A percentile compares a stretch with the other conserved stretches of the same genome.
Conservation (phyloP, 164 flowering plant genomes). For the Vitis rupestris region DNA sequence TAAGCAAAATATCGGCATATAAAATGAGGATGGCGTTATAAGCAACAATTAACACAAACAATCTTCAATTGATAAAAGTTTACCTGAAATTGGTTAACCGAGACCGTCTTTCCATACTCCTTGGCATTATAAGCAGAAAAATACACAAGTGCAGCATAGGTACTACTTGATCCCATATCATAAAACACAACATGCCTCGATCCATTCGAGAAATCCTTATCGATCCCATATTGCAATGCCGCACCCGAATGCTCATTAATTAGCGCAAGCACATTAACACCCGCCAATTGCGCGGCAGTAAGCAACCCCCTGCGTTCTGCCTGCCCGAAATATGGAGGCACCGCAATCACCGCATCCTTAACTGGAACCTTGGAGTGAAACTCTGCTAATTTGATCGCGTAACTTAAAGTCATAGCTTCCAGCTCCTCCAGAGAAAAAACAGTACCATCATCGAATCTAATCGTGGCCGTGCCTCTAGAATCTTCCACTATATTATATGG, state of each 20-base stretch:
- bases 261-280: slow-evolving; percentile 79
- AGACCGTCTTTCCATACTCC: slow-evolving; percentile 83
- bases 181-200: slow-evolving; percentile 85
- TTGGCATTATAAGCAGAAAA: slow-evolving; percentile 80
- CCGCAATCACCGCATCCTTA: slow-evolving; percentile 73
- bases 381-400: slow-evolving; percentile 67
- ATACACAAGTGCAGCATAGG: slow-evolving; percentile 93
- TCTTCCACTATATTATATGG: slow-evolving; percentile 69
- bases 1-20: too few relatives aligned
- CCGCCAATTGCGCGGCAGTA: slow-evolving; percentile 81
- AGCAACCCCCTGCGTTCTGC: slow-evolving; percentile 78
- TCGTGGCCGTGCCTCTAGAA: slow-evolving; percentile 51
- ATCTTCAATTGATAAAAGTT: not conserved
- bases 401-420: slow-evolving; percentile 71
- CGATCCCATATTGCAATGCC: slow-evolving; percentile 96
- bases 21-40: too few relatives aligned
- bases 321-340: slow-evolving; percentile 93
- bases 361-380: slow-evolving; percentile 62
- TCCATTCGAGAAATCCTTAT: slow-evolving; percentile 89
- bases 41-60: too few relatives aligned
- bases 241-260: slow-evolving; percentile 94
- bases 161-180: slow-evolving; percentile 85
- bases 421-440: slow-evolving; percentile 71
- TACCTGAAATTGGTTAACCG: slow-evolving; percentile 95
- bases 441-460: slow-evolving; percentile 51